Evolutionary conservation across 345 rosid species (phyloP).

Genomic region (Gossypium herbaceum): DNA sequence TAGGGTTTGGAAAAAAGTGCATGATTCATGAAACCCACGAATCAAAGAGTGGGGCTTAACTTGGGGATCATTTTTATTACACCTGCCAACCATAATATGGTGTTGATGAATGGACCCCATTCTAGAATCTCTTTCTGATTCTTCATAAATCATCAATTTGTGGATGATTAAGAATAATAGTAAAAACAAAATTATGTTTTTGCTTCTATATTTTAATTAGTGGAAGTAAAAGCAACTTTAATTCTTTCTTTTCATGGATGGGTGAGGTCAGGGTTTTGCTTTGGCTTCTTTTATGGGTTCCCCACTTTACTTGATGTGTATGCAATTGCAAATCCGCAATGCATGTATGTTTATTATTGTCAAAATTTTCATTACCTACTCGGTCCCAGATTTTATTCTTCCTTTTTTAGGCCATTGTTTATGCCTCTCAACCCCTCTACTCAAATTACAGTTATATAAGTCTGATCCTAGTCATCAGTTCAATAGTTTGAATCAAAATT

Average conservation of each 20-base stretch:
- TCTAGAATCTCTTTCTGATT: slow-evolving; percentile 10
- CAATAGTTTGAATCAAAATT: too few relatives aligned
- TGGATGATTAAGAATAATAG: neutral
- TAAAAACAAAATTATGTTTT: too few relatives aligned
- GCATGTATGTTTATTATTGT: too few relatives aligned
- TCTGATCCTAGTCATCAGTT: too few relatives aligned
- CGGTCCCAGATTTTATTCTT: too few relatives aligned
- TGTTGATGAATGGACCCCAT: neutral
- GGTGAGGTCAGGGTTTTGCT: slow-evolving; percentile 10
- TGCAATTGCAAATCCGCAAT: too few relatives aligned
- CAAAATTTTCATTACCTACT: too few relatives aligned
- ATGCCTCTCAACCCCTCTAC: too few relatives aligned
- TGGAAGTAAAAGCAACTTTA: slow-evolving; percentile 11
- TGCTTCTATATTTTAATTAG: too few relatives aligned
- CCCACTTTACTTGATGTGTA: too few relatives aligned
- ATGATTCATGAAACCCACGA: neutral
- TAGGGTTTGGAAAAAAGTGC: neutral
- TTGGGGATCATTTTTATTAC: neutral
- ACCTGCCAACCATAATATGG: neutral
- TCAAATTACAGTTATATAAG: too few relatives aligned
- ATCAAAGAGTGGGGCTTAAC: neutral
- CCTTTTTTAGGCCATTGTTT: too few relatives aligned
- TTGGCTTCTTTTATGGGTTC: neutral
- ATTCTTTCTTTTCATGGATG: neutral
- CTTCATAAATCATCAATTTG: neutral